Percentiles rank a stretch among this genome's conserved stretches.
phyloP scores from a whole-genome alignment of 2,329 filamentous ascomycete genomes.

The Akanthomyces muscarius region DNA sequence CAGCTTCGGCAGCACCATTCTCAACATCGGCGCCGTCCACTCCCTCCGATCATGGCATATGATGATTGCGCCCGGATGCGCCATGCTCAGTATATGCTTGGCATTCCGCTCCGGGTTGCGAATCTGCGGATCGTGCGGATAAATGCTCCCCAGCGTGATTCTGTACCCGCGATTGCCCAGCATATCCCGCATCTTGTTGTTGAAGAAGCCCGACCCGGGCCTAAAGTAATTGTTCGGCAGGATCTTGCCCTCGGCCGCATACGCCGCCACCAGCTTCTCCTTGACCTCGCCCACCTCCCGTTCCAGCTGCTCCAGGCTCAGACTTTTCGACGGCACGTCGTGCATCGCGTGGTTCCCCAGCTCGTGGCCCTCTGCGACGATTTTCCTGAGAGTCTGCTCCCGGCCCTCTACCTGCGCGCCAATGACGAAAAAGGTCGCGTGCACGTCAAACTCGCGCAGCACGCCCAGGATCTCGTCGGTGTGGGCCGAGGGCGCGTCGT shows the following conservation, averaged over 20 bases:
- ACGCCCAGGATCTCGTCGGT: conserved; percentile 67
- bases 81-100: conserved; percentile 74
- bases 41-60: conserved; percentile 79
- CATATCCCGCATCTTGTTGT: conserved; percentile 59
- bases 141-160: conserved; percentile 77
- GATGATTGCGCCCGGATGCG: conserved; percentile 71
- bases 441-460: conserved; percentile 61
- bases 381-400: conserved; percentile 51
- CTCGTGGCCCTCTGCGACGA: conserved; percentile 63
- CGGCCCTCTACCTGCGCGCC: conserved; percentile 62
- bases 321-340: conserved; percentile 68
- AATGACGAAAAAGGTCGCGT: conserved; percentile 86
- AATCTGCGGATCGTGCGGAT: conserved; percentile 90
- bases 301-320: conserved; percentile 56
- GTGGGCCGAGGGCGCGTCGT: conserved; percentile 74
- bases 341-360: conserved; percentile 87
- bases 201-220: conserved; percentile 83
- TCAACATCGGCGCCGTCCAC: conserved; percentile 82
- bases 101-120: conserved; percentile 66
- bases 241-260: conserved; percentile 40
- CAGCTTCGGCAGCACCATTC: conserved; percentile 67
- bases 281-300: conserved; percentile 64
- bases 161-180: conserved; percentile 60
- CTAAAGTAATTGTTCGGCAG: conserved; percentile 67
- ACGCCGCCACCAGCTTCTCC: conserved; percentile 52